Percentiles rank a stretch among this genome's conserved stretches.
Evolutionary conservation across 1,284 basidiomycete genomes (phyloP).

Genomic region (Fomitiporia mediterranea): DNA sequence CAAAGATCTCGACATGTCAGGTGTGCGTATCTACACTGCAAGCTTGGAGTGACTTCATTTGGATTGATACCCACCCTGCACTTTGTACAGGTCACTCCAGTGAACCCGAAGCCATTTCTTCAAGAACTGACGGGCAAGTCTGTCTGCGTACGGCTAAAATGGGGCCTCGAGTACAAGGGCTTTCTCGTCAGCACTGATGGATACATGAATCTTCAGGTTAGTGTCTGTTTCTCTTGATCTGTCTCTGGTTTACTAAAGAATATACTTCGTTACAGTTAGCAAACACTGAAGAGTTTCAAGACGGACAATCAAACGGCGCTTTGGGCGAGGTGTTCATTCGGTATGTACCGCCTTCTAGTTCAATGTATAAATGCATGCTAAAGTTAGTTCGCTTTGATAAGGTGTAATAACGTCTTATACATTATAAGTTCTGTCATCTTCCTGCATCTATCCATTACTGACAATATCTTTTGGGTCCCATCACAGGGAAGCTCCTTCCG

Average conservation of each 20-base stretch:
- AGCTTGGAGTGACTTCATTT: not conserved
- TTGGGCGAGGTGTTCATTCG: conserved; percentile 98
- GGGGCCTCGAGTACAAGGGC: conserved; percentile 99
- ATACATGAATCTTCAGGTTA: conserved; percentile 98
- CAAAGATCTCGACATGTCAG: conserved; percentile 49
- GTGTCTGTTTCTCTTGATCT: conserved; percentile 25
- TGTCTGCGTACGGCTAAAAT: conserved; percentile 93
- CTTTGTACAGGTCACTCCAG: conserved; percentile 69
- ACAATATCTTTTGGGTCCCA: conserved; percentile 2
- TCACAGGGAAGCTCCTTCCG: conserved; percentile 17
- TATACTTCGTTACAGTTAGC: conserved; percentile 60
- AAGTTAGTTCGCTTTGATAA: conserved; percentile 24
- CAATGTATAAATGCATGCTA: conserved; percentile 8
- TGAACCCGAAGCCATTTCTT: conserved; percentile 98
- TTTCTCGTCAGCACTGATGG: conserved; percentile 98
- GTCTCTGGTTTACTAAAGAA: conserved; percentile 10
- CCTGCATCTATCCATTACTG: not conserved
- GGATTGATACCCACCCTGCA: not conserved
- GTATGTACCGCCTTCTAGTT: conserved; percentile 39
- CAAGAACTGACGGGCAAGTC: conserved; percentile 98
- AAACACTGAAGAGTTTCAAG: conserved; percentile 97
- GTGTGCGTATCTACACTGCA: conserved; percentile 34
- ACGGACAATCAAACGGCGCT: conserved; percentile 92
- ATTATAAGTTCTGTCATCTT: conserved; percentile 63
- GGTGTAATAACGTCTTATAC: conserved; percentile 91